Evolutionary conservation across 2,329 filamentous ascomycete species (phyloP).

Genomic region (Tolypocladium guangdongense): DNA sequence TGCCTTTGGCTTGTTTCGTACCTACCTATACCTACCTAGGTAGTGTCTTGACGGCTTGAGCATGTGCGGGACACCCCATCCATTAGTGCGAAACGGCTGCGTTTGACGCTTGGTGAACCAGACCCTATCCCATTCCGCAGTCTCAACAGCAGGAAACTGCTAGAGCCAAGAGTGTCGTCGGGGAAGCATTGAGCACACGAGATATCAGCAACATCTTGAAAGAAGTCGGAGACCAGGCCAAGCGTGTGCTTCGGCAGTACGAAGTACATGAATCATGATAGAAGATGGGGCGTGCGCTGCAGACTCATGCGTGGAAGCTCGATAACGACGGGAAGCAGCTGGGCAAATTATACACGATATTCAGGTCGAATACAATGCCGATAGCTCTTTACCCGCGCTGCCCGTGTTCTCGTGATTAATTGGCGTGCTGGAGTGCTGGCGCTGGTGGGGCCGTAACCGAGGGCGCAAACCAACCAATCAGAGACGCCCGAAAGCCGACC

Average conservation of each 20-base stretch:
- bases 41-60: background rate
- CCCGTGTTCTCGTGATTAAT: no score
- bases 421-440: background rate
- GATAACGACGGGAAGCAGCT: background rate
- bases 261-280: no score
- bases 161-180: background rate
- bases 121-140: background rate
- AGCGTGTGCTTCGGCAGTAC: background rate
- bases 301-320: background rate
- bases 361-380: background rate
- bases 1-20: no score
- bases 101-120: background rate
- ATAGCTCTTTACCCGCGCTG: background rate
- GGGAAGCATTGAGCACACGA: background rate
- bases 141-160: background rate
- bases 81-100: background rate
- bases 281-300: background rate
- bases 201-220: background rate
- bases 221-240: background rate
- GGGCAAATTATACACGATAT: background rate
- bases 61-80: background rate
- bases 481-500: constrained; percentile 16
- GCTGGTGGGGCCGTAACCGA: background rate
- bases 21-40: no score
- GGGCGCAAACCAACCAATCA: constrained; percentile 17